Base-by-base conservation (phyloP, 1,139 yeast species). In the Trichomonascaceae sp. region DNA sequence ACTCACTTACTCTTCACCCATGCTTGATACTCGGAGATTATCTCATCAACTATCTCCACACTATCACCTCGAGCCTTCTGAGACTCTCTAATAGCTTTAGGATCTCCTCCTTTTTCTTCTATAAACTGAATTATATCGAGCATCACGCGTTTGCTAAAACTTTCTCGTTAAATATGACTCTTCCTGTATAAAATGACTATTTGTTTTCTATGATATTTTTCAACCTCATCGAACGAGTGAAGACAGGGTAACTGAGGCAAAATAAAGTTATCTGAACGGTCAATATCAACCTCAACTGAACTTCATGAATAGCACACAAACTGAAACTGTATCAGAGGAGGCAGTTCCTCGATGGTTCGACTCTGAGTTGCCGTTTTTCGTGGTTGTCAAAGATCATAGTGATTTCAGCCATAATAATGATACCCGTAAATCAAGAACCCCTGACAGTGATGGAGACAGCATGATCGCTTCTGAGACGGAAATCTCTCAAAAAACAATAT, bases 81-180 rank as follows among this genome's bases (percentile, higher is more conserved):
- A 43, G 98, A 90, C 65, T 77, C 83, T 70, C 86, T 86, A 68
- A 93, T 89, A 59, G 77, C 76, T 63, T 90, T 95, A 47, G 99
- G 97, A 71, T 90, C 82, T 62, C 98, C 99, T 58, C 99, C 99
- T 74, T 89, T 90, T 70, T 93, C 99, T 64, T 84, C 96, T 64
- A 93, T 83, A 70, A 93, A 93, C 68, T 87, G 86, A 66, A 85
- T 79, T 62, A 93, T 88, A 71, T 91, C 98, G 74, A 93, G 84
- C 99, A 93, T 91, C 51, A 49, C 59, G 52, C 30, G 7, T 19
- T 17, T 9, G n/a, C n/a, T n/a, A n/a, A n/a, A n/a, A n/a, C n/a
- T n/a, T n/a, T n/a, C n/a, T 22, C 24, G 24, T 22, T 22, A 6
- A 22, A 3, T 22, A 6, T 22, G 6, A 22, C 24, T 22, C 6